Evolutionary conservation across 257 asterid genomes (phyloP).

Genomic region (Nicotiana noctiflora): DNA sequence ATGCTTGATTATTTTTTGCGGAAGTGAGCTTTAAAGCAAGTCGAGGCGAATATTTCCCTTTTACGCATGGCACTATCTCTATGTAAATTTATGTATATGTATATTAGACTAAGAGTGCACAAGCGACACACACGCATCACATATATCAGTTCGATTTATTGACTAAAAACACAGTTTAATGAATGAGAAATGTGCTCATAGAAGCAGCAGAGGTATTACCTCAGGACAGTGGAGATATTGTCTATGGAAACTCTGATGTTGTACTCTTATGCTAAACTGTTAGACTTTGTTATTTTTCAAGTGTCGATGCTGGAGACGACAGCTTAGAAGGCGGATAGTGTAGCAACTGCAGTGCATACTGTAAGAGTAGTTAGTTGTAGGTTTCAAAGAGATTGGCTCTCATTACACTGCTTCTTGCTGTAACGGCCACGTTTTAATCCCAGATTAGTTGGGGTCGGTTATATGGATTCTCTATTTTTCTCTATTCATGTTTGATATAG

Average conservation of each 20-base stretch:
- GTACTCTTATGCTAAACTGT: no score
- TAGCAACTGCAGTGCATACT: background rate
- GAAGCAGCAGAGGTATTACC: conserved; percentile 1
- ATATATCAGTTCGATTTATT: background rate
- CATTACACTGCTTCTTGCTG: background rate
- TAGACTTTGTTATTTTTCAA: no score
- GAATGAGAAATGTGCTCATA: conserved; percentile 1
- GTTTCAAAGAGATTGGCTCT: background rate
- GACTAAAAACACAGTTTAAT: background rate
- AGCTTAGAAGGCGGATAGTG: background rate
- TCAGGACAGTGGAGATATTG: background rate
- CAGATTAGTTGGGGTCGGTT: background rate
- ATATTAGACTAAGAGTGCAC: background rate
- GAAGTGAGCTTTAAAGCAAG: background rate
- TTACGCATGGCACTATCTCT: background rate
- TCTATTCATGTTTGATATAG: background rate
- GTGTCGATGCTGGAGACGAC: background rate
- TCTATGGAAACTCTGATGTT: background rate
- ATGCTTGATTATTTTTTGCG: background rate
- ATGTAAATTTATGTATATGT: conserved; percentile 11
- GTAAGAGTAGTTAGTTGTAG: background rate
- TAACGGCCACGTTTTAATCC: background rate
- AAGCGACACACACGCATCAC: background rate
- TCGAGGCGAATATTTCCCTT: background rate
- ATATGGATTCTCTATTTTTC: background rate